These are phyloP conservation scores for Teunomyces lycoperdinae DNA, from an alignment of 805 yeast species.

Conservation along the genomic window DNA sequence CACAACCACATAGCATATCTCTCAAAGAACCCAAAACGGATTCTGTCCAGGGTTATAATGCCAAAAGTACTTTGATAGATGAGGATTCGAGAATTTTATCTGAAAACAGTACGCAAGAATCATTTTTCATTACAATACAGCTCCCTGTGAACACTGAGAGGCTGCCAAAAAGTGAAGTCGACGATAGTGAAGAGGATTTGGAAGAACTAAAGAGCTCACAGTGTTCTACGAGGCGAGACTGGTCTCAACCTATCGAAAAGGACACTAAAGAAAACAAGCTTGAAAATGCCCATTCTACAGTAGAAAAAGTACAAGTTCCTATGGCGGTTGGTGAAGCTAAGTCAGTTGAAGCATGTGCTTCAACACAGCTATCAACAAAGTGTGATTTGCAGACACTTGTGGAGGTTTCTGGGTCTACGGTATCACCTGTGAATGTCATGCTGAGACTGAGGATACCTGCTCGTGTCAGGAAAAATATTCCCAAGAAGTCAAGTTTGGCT, in stretches of 20 bases:
- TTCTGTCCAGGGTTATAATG: background rate
- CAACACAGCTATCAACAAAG: too few species aligned
- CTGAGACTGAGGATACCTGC: too few species aligned
- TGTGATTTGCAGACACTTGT: too few species aligned
- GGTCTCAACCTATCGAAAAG: background rate
- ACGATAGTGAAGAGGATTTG: slow-evolving; percentile 13
- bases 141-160: background rate
- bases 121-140: background rate
- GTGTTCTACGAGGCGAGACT: background rate
- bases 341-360: too few species aligned
- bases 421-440: too few species aligned
- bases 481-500: slow-evolving; percentile 4
- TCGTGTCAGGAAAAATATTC: background rate
- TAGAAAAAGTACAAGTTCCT: background rate
- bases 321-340: background rate
- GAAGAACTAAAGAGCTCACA: slow-evolving; percentile 10
- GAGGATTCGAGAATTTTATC: background rate
- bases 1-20: background rate
- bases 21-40: background rate
- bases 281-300: background rate
- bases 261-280: background rate
- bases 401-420: too few species aligned
- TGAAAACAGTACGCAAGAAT: background rate
- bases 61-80: background rate
- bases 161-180: slow-evolving; percentile 5